Percentiles rank a stretch among this genome's conserved stretches.
phyloP scores from a whole-genome alignment of 371 early-diverging fungal genomes.

The Mortierella polycephala region DNA sequence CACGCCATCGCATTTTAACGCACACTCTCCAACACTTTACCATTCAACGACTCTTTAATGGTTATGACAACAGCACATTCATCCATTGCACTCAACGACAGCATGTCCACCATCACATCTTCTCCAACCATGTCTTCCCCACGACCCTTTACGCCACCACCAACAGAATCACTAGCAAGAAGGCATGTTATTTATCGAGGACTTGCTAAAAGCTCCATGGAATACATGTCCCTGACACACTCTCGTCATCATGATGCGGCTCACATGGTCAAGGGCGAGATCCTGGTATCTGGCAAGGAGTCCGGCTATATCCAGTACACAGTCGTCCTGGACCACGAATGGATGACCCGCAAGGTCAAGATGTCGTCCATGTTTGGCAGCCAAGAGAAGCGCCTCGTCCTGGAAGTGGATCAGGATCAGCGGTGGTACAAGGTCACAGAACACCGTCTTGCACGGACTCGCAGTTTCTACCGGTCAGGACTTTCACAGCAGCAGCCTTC shows the following conservation, averaged over 20 bases:
- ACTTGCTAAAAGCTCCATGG: slow-evolving; percentile 42
- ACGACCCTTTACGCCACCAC: slow-evolving; percentile 31
- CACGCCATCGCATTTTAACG: neutral
- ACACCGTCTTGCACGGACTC: slow-evolving; percentile 31
- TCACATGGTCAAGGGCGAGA: slow-evolving; percentile 44
- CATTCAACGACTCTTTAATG: slow-evolving; percentile 3
- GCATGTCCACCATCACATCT: slow-evolving; percentile 12
- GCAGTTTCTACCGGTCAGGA: slow-evolving; percentile 41
- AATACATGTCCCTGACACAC: slow-evolving; percentile 47
- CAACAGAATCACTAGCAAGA: slow-evolving; percentile 38
- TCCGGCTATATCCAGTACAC: slow-evolving; percentile 47
- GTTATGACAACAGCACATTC: slow-evolving; percentile 31
- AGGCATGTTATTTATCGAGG: slow-evolving; percentile 46
- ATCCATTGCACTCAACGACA: slow-evolving; percentile 9
- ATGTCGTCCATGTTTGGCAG: slow-evolving; percentile 32
- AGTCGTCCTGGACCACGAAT: slow-evolving; percentile 41
- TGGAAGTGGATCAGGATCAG: slow-evolving; percentile 46
- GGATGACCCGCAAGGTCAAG: slow-evolving; percentile 46
- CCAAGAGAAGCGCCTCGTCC: slow-evolving; percentile 35
- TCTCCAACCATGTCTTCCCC: slow-evolving; percentile 35
- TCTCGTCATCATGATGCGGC: slow-evolving; percentile 32
- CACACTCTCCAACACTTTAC: too few relatives aligned
- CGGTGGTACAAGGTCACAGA: slow-evolving; percentile 47
- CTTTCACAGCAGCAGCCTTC: slow-evolving; percentile 7
- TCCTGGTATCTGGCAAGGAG: slow-evolving; percentile 29